These are phyloP conservation scores for Avena eriantha DNA, from an alignment of 176 grass and related monocot genomes.

Conservation along the genomic window DNA sequence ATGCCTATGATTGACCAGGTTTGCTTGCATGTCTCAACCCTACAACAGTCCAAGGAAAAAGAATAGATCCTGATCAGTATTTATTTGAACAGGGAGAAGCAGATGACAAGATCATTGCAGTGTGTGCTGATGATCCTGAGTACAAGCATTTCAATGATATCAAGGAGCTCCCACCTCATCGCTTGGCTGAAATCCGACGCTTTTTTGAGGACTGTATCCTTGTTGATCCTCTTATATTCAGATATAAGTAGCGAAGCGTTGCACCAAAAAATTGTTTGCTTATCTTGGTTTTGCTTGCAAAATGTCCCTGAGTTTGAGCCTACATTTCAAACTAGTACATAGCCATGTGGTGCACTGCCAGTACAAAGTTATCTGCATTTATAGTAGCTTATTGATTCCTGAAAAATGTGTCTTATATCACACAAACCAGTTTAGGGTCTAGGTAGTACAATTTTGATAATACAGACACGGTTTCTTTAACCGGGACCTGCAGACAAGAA, in stretches of 20 bases:
- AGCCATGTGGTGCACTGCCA: neutral
- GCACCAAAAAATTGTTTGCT: neutral
- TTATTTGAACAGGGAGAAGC: constrained; percentile 74
- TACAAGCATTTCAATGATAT: constrained; percentile 95
- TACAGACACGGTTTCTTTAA: constrained; percentile 42
- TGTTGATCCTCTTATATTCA: constrained; percentile 30
- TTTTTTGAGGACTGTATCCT: constrained; percentile 99
- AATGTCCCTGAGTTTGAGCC: neutral
- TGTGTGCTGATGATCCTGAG: constrained; percentile 97
- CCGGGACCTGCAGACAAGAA: constrained; percentile 81
- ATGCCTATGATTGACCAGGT: constrained; percentile 99
- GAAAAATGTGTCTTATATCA: neutral
- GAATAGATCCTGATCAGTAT: constrained; percentile 25
- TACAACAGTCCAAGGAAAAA: neutral
- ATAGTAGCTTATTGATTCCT: neutral
- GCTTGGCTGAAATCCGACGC: constrained; percentile 93
- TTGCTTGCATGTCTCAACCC: constrained; percentile 31
- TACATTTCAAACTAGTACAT: neutral
- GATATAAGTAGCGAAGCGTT: neutral
- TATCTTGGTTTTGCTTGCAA: neutral
- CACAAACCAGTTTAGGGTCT: neutral
- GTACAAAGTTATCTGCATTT: neutral
- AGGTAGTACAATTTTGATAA: neutral
- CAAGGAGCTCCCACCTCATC: constrained; percentile 95
- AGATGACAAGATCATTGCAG: constrained; percentile 99